These are phyloP conservation scores for Ogataea populi-albae DNA, from an alignment of 805 yeast species.

Conservation along the genomic window DNA sequence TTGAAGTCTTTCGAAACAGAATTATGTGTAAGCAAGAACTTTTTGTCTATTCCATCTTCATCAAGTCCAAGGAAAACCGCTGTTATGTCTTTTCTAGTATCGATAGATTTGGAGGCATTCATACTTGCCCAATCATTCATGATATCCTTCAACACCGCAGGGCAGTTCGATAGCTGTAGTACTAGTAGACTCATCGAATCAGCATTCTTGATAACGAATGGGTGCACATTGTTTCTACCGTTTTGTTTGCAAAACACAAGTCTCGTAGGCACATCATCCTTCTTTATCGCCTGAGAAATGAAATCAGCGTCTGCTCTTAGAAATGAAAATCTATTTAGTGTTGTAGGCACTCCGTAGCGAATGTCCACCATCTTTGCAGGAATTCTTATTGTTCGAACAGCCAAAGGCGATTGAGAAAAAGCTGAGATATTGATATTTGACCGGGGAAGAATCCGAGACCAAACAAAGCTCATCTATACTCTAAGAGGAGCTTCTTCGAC, in stretches of 20 bases:
- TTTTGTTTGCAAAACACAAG: conserved; percentile 45
- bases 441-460: too few relatives aligned
- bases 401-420: conserved; percentile 7
- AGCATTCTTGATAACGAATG: conserved; percentile 12
- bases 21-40: conserved; percentile 20
- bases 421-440: too few relatives aligned
- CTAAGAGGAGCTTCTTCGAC: too few relatives aligned
- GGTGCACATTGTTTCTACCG: conserved; percentile 17
- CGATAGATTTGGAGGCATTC: conserved; percentile 12
- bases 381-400: conserved; percentile 5
- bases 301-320: conserved; percentile 55
- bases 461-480: too few relatives aligned
- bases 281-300: conserved; percentile 28
- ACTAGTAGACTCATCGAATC: conserved; percentile 10
- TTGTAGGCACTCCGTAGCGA: conserved; percentile 32
- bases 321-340: conserved; percentile 63
- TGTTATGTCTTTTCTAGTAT: conserved; percentile 20
- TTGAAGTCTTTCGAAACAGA: conserved; percentile 16
- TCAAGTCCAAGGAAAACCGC: conserved; percentile 51
- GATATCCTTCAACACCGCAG: conserved; percentile 11
- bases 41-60: conserved; percentile 30
- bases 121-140: conserved; percentile 22
- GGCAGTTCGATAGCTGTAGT: conserved; percentile 13
- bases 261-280: conserved; percentile 34
- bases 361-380: conserved; percentile 22